Evolutionary conservation across 2,329 filamentous ascomycete species (phyloP).

Genomic region (Aspergillus puulaauensis): DNA sequence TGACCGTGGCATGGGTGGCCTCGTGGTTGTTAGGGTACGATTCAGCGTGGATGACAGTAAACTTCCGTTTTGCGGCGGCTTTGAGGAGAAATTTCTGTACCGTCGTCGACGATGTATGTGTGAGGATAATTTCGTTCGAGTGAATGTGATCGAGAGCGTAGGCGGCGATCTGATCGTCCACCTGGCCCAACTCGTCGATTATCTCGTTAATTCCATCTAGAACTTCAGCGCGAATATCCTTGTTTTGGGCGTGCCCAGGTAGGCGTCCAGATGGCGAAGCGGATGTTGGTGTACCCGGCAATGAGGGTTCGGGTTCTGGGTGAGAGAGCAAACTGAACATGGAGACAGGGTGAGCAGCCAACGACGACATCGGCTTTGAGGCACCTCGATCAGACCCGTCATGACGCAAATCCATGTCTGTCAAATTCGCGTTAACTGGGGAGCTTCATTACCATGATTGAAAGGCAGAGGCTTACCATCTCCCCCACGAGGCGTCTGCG

Average conservation of each 20-base stretch:
- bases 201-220: slow-evolving; percentile 94
- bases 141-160: slow-evolving; percentile 91
- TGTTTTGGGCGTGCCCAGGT: slow-evolving; percentile 32
- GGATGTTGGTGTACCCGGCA: slow-evolving; percentile 37
- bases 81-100: slow-evolving; percentile 87
- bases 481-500: slow-evolving; percentile 40
- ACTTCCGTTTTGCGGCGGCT: slow-evolving; percentile 84
- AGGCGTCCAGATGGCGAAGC: slow-evolving; percentile 35
- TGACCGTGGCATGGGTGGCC: slow-evolving; percentile 62
- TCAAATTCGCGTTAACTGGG: background rate
- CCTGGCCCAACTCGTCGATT: slow-evolving; percentile 88
- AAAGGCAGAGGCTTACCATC: slow-evolving; percentile 29
- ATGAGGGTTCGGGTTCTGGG: slow-evolving; percentile 48
- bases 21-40: slow-evolving; percentile 68
- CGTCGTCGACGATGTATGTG: slow-evolving; percentile 79
- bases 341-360: slow-evolving; percentile 61
- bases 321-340: slow-evolving; percentile 87
- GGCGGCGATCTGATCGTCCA: slow-evolving; percentile 87
- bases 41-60: slow-evolving; percentile 83
- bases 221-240: slow-evolving; percentile 84
- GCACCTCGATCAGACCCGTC: slow-evolving; percentile 34
- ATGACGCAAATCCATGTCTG: slow-evolving; percentile 30
- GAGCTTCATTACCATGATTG: background rate
- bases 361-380: slow-evolving; percentile 59
- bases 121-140: slow-evolving; percentile 87